A percentile compares a stretch with the other conserved stretches of the same genome.
Evolutionary conservation across 768 basidiomycete genomes (phyloP).

Genomic region (Pleurotus eryngii): DNA sequence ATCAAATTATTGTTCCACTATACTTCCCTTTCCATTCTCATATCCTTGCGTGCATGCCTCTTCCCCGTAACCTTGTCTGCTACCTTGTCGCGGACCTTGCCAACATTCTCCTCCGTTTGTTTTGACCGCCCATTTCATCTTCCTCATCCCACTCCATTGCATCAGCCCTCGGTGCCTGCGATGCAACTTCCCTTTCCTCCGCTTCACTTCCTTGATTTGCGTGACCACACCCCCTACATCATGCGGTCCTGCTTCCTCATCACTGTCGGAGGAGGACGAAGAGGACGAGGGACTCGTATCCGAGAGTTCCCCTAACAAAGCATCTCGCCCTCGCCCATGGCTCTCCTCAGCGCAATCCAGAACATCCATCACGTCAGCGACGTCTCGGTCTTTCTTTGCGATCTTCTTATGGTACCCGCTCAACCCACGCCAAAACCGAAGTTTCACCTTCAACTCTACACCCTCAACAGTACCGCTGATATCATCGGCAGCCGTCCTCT

Average conservation of each 20-base stretch:
- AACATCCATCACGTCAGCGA: slow-evolving; percentile 40
- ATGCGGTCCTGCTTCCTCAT: slow-evolving; percentile 15
- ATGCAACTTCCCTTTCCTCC: slow-evolving; percentile 41
- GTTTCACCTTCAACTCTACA: slow-evolving; percentile 27
- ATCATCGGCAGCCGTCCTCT: slow-evolving; percentile 22
- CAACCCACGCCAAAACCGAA: slow-evolving; percentile 38
- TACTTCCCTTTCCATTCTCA: slow-evolving; percentile 38
- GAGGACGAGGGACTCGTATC: slow-evolving; percentile 3
- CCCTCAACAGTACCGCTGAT: slow-evolving; percentile 22
- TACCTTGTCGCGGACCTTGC: slow-evolving; percentile 37
- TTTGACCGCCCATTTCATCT: slow-evolving; percentile 55
- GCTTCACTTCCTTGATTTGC: slow-evolving; percentile 38
- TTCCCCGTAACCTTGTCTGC: slow-evolving; percentile 25
- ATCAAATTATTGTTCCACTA: slow-evolving; percentile 12
- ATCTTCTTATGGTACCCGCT: slow-evolving; percentile 38
- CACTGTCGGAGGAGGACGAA: slow-evolving; percentile 17
- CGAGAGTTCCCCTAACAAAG: slow-evolving; percentile 18
- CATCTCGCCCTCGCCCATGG: slow-evolving; percentile 23
- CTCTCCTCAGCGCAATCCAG: slow-evolving; percentile 38
- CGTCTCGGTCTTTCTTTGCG: slow-evolving; percentile 30
- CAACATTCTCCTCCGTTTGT: slow-evolving; percentile 41
- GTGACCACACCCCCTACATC: slow-evolving; percentile 20
- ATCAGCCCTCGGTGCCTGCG: slow-evolving; percentile 59
- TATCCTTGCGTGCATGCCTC: slow-evolving; percentile 29
- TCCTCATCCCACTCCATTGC: slow-evolving; percentile 56